phyloP scores from a whole-genome alignment of 768 basidiomycete genomes.

The Kockovaella imperatae region DNA sequence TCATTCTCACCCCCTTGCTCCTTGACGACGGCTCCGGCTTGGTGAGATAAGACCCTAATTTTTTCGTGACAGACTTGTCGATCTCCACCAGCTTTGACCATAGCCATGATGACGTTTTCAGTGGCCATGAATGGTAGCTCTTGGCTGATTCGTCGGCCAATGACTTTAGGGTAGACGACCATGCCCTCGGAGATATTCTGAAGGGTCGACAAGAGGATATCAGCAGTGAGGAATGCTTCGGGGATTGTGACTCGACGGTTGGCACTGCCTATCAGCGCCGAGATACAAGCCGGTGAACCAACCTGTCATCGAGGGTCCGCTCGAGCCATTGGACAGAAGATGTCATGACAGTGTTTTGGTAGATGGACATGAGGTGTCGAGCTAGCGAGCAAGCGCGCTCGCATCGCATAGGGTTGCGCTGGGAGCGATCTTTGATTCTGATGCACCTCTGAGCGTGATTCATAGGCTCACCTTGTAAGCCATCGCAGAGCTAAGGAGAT shows the following conservation, averaged over 20 bases:
- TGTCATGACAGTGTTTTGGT: slow-evolving; percentile 95
- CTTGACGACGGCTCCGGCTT: slow-evolving; percentile 91
- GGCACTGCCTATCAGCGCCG: slow-evolving; percentile 54
- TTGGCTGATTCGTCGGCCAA: slow-evolving; percentile 79
- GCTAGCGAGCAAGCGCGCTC: slow-evolving; percentile 94
- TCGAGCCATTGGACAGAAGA: slow-evolving; percentile 96
- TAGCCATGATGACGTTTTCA: slow-evolving; percentile 98
- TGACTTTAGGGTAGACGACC: slow-evolving; percentile 98
- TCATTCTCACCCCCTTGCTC: slow-evolving; percentile 91
- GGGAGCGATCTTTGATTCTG: background rate
- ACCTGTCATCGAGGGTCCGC: slow-evolving; percentile 94
- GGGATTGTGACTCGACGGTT: slow-evolving; percentile 94
- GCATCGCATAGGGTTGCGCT: slow-evolving; percentile 94
- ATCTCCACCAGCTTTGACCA: slow-evolving; percentile 87
- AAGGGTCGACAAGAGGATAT: slow-evolving; percentile 88
- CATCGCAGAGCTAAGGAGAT: slow-evolving; percentile 62
- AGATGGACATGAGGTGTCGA: slow-evolving; percentile 90
- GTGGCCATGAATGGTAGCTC: slow-evolving; percentile 99
- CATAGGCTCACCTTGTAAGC: slow-evolving; percentile 64
- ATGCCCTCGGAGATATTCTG: slow-evolving; percentile 96
- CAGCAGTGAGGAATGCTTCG: slow-evolving; percentile 92
- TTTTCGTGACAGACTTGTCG: slow-evolving; percentile 95
- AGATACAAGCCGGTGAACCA: slow-evolving; percentile 1
- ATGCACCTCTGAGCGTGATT: background rate
- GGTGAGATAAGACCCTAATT: slow-evolving; percentile 87